Evolutionary conservation across 2,329 filamentous ascomycete genomes (phyloP), one percentile per base, ranked within the genome.

Genomic region (Didymella sp.): DNA sequence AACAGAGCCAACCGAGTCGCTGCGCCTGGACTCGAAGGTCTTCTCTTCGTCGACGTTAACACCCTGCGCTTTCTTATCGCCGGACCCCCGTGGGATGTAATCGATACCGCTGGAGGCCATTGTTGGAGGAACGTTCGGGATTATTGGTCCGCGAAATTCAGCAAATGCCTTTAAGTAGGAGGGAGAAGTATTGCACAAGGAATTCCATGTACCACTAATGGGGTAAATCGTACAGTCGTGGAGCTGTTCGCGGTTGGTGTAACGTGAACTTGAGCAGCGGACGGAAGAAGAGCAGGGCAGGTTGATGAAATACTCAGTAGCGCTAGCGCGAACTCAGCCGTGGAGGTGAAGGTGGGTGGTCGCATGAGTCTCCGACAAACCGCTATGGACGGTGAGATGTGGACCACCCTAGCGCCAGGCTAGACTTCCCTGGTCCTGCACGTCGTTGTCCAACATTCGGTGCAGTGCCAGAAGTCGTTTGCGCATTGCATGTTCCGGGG

Each of bases 61-160:
- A 7, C 42, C 59, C 52, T 67, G 42, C 41, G 61, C 54, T 40
- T 60, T 51, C 27, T 52, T 57, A 24, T 52, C 43, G 30, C 37
- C 43, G n/a, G 49, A 15, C 35, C 63, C 50, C 48, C 61, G 48
- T 13, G 56, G 24, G n/a, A 47, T 44, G 53, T 72, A 73, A 35
- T 76, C 71, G 46, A 73, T 64, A 54, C 70, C 69, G 30, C 69
- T 67, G 22, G 75, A 76, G 27, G 75, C 64, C 76, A 77, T 77
- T 31, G 43, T 62, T 40, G 25, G 31, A 43, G 40, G 41, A 45
- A n/a, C n/a, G n/a, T 30, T 42, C 24, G 22, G 42, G 55, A 33
- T 46, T 31, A 43, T 33, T 38, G 49, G 40, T 42, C 28, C 44
- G 25, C 38, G 28, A 51, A 51, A 55, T 49, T 71, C 61, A 73